Base-by-base conservation (phyloP, 2,329 filamentous ascomycete genomes). In the Alternaria hordeiaustralica region DNA sequence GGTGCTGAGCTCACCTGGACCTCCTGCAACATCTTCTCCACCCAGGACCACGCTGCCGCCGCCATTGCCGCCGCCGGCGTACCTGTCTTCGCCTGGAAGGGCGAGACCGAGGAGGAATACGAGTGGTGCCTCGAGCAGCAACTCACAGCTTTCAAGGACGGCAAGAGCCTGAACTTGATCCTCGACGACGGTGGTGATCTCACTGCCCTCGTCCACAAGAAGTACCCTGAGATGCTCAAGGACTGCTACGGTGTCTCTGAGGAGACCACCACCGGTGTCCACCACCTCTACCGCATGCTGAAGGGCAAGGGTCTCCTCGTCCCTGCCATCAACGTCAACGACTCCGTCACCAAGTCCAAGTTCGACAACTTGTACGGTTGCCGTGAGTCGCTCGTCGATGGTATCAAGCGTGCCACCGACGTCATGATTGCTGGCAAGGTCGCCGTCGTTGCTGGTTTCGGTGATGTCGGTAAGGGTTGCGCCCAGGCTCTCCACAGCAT, bases 391-490 rank as follows among this genome's bases (percentile, higher is more conserved):
- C 92, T 99, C 78, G 90, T 99, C 79, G 96, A 99, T 84, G 96
- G 96, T 83, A 98, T 99, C 90, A 99, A 98, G 92, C 95, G 95
- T 87, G 95, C 96, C 78, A 99, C 96, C 84, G 95, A 99, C 87
- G 96, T 98, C 85, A 99, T 99, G 96, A 95, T 98, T 88, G 96
- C 96, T 80, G 96, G 96, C 84, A 98, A 99, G 92, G 90, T 97
- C 79, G 94, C 93, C 73, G 94, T 98, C 74, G 96, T 99, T 75
- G 96, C 96, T 79, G 96, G 96, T 83, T 99, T 91, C 87, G 95
- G 95, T 90, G 95, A 99, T 85, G 96, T 99, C 83, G 95, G 95
- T 83, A 99, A 99, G 91, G 95, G 95, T 78, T 98, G 96, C 83
- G 94, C 95, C 79, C 89, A 96, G 87, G 95, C 95, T 80, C 93